phyloP scores from a whole-genome alignment of 305 asterid species.

The Stenogyne calaminthoides region DNA sequence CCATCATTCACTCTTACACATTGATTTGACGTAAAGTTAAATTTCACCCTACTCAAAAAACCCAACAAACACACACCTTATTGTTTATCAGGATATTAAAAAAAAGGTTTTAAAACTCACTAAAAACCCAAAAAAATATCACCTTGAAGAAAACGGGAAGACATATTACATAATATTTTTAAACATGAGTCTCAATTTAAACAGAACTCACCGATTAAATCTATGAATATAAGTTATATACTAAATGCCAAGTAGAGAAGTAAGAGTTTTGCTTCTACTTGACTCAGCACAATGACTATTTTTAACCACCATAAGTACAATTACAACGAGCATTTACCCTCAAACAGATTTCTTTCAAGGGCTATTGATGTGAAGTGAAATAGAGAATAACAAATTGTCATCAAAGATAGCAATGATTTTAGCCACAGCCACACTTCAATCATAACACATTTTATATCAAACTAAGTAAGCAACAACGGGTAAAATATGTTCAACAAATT shows the following conservation, averaged over 20 bases:
- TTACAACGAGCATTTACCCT: background rate
- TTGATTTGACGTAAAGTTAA: no score
- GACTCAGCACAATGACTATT: background rate
- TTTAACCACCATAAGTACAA: background rate
- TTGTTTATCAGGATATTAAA: no score
- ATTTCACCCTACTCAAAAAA: no score
- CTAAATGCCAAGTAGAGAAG: constrained; percentile 4
- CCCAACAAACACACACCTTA: no score
- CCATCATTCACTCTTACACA: no score
- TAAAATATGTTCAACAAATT: background rate
- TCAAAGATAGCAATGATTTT: background rate
- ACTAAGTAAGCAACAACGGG: constrained; percentile 5
- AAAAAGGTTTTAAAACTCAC: no score
- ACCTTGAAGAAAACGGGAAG: background rate
- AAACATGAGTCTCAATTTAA: constrained; percentile 10
- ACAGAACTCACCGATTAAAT: background rate
- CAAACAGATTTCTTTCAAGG: constrained; percentile 10
- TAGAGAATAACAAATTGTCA: background rate
- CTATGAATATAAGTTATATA: background rate
- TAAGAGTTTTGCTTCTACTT: constrained; percentile 4
- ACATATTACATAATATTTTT: background rate
- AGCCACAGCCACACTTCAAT: background rate
- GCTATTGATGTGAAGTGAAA: background rate
- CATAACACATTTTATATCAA: background rate
- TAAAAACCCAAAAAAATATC: no score